Evolutionary conservation across 208 protist species (phyloP).

Genomic region (Leishmania amazonensis): DNA sequence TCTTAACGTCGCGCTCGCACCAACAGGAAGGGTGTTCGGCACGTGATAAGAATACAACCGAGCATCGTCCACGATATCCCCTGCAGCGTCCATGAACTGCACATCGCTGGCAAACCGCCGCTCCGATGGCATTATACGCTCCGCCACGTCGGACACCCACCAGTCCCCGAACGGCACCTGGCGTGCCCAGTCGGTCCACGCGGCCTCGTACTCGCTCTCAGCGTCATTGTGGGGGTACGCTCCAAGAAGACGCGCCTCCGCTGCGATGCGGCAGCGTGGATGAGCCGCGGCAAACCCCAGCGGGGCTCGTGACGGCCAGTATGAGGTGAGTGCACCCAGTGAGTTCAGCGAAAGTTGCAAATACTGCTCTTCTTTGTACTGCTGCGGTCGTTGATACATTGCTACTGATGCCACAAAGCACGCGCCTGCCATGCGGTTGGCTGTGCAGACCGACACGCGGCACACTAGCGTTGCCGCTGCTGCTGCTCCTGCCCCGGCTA

Average conservation of each 20-base stretch:
- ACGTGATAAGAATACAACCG: background rate
- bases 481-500: background rate
- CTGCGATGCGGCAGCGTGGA: slow-evolving; percentile 17
- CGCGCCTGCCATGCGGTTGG: background rate
- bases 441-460: background rate
- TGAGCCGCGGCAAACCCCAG: slow-evolving; percentile 16
- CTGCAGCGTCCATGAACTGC: background rate
- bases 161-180: slow-evolving; percentile 21
- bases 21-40: background rate
- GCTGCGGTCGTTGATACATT: background rate
- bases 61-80: background rate
- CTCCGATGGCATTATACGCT: slow-evolving; percentile 11
- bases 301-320: slow-evolving; percentile 3
- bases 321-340: slow-evolving; percentile 1
- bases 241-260: background rate
- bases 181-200: slow-evolving; percentile 14
- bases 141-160: slow-evolving; percentile 20
- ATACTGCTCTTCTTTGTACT: background rate
- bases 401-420: background rate
- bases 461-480: background rate
- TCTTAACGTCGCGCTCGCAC: background rate
- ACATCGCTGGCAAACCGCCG: background rate
- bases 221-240: background rate
- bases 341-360: background rate
- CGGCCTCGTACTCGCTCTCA: background rate